Evolutionary conservation across 495 filamentous ascomycete species (phyloP), one percentile per base, ranked within the genome.

Genomic region (Aspergillus leporis): DNA sequence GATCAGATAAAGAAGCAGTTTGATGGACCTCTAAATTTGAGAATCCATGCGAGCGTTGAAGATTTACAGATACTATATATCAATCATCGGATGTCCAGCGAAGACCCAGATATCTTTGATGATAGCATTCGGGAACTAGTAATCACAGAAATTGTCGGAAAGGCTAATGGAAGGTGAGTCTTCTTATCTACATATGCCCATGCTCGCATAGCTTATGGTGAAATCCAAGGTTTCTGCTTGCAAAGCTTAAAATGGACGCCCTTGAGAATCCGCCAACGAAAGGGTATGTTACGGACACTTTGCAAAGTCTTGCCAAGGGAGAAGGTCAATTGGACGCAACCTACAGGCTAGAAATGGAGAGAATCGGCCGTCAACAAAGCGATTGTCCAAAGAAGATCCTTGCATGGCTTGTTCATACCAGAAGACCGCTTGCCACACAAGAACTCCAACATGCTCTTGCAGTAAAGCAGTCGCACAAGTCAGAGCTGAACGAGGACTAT

Each of bases 391-490:
- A 64, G 61, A 40, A 71, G 68, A 18, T 58, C 79, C n/a, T 68
- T 36, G 54, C 59, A 28, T 40, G 70, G 80, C 51, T 65, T 78
- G 31, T 51, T 61, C 59, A 61, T 60, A 54, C 72, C 70, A 48
- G 78, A 67, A 64, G 77, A 53, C 70, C 69, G 5, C 60, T 87
- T 1, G 72, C 66, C 8, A 62, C 62, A 3, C 1, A 48, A 10
- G 80, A 86, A 56, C 65, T 87, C 5, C 72, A 71, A 22, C 69
- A 80, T 65, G 82, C 81, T 0, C 62, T 85, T 23, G 79, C 77
- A 0, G 66, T 83, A 1, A 65, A 79, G 40, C 2, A 28, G 25
- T 6, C 56, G 0, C 66, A 55, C 3, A 52, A 66, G 0, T 21
- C 45, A 0, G 58, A 69, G 0, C 60, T 86, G 6, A 74, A 83